Evolutionary conservation across 371 early-diverging fungal species (phyloP), one percentile per base, ranked within the genome.

Genomic region (Mucor racemosus): DNA sequence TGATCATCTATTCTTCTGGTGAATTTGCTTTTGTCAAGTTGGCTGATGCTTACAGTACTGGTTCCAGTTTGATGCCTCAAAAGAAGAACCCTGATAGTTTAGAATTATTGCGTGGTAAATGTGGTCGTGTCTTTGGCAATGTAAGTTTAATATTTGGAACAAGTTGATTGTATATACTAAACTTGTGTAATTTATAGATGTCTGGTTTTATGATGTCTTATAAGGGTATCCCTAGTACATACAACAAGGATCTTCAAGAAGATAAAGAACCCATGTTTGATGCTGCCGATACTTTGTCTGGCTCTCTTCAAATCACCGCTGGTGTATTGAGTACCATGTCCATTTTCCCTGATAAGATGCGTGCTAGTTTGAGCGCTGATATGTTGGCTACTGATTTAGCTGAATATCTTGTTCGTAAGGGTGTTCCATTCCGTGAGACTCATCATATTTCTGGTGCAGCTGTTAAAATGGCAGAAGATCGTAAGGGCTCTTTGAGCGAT

Each of bases 191-290:
- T 21, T 19, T 9, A 14, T 69, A 91, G 83, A 90, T 97, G 93
- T 76, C 93, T 58, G 97, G 96, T 11, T 97, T 98, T 77, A 88
- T 98, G 91, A 97, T 97, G 97, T 92, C 97, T 7, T 87, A 94
- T 87, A 97, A 97, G 85, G 97, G 97, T 11, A 84, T 95, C 56
- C 97, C 99, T 9, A 94, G 93, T 76, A 96, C 99, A 11, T 98
- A 98, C 84, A 98, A 98, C 88, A 97, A 97, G 84, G 99, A 97
- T 76, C 87, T 98, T 71, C 99, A 98, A 78, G 99, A 97, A 81
- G 99, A 97, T 78, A 98, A 98, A 84, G 97, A 97, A 75, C 97
- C 97, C 35, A 88, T 98, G 87, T 97, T 98, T 79, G 97, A 97
- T 69, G 91, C 97, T 17, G 90, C 86, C 8, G 96, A 96, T 72